Evolutionary conservation across 768 basidiomycete genomes (phyloP).

Genomic region (Mycena kentingensis): DNA sequence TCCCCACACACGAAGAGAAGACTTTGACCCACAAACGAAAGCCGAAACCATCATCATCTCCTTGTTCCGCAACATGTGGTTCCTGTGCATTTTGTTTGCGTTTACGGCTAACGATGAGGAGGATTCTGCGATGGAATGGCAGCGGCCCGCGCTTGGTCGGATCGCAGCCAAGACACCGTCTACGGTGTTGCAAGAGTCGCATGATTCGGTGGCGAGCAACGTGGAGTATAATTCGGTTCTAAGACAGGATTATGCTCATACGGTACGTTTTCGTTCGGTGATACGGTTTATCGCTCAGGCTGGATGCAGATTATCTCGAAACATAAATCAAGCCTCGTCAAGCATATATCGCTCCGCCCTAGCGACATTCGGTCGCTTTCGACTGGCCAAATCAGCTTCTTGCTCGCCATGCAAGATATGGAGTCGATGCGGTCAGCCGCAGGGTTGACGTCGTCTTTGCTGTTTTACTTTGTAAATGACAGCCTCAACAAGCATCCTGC

Average conservation of each 20-base stretch:
- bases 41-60: constrained; percentile 63
- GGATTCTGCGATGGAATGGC: constrained; percentile 74
- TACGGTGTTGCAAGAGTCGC: constrained; percentile 78
- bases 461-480: constrained; percentile 86
- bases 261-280: constrained; percentile 43
- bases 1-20: constrained; percentile 71
- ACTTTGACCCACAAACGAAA: constrained; percentile 61
- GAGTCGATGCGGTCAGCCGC: constrained; percentile 83
- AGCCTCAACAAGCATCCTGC: constrained; percentile 73
- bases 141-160: constrained; percentile 69
- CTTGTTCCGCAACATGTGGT: constrained; percentile 93
- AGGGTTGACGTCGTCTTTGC: constrained; percentile 78
- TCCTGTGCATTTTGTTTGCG: constrained; percentile 85
- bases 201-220: constrained; percentile 83
- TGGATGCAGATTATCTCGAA: constrained; percentile 74
- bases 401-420: constrained; percentile 83
- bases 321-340: constrained; percentile 65
- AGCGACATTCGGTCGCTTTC: constrained; percentile 75
- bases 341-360: constrained; percentile 63
- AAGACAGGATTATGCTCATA: constrained; percentile 79
- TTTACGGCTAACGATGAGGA: constrained; percentile 65
- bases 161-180: constrained; percentile 88
- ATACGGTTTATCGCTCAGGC: constrained; percentile 6
- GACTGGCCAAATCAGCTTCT: constrained; percentile 82
- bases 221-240: constrained; percentile 92